A percentile compares a stretch with the other conserved stretches of the same genome.
Evolutionary conservation across 2,329 filamentous ascomycete species (phyloP).

Genomic region (Pezicula neosporulosa): DNA sequence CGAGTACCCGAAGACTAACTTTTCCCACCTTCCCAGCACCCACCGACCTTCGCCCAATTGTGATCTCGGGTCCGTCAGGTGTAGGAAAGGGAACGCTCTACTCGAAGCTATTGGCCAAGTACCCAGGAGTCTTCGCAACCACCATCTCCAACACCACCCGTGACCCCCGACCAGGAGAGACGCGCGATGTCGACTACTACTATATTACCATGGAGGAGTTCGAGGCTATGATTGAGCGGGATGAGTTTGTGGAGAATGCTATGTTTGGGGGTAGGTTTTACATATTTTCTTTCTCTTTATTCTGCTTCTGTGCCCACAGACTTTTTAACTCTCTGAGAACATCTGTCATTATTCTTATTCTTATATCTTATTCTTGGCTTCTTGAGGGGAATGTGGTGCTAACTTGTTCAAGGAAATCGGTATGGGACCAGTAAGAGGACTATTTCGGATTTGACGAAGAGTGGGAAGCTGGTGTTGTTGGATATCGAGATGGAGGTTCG

Average conservation of each 20-base stretch:
- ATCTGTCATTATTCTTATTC: too few relatives aligned
- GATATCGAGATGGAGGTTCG: conserved; percentile 95
- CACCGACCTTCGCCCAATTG: conserved; percentile 52
- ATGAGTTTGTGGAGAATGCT: conserved; percentile 81
- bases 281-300: too few relatives aligned
- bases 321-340: too few relatives aligned
- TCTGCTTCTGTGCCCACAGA: too few relatives aligned
- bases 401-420: conserved; percentile 50
- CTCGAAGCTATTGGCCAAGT: conserved; percentile 59
- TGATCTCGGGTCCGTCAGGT: conserved; percentile 78
- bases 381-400: too few relatives aligned
- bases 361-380: too few relatives aligned
- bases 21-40: conserved; percentile 7
- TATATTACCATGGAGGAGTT: conserved; percentile 69
- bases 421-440: conserved; percentile 84
- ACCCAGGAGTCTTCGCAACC: conserved; percentile 53
- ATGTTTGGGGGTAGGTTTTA: conserved; percentile 58
- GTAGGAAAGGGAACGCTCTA: conserved; percentile 81
- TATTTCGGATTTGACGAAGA: conserved; percentile 69
- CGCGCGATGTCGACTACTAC: conserved; percentile 77
- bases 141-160: conserved; percentile 78
- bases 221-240: conserved; percentile 59
- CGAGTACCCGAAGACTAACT: not conserved
- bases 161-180: conserved; percentile 68
- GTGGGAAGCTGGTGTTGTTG: conserved; percentile 73